Percentiles rank a stretch among this genome's conserved stretches.
These are phyloP conservation scores for Chrysochromulina tobinii DNA, from an alignment of 78 protist species.

Conservation along the genomic window DNA sequence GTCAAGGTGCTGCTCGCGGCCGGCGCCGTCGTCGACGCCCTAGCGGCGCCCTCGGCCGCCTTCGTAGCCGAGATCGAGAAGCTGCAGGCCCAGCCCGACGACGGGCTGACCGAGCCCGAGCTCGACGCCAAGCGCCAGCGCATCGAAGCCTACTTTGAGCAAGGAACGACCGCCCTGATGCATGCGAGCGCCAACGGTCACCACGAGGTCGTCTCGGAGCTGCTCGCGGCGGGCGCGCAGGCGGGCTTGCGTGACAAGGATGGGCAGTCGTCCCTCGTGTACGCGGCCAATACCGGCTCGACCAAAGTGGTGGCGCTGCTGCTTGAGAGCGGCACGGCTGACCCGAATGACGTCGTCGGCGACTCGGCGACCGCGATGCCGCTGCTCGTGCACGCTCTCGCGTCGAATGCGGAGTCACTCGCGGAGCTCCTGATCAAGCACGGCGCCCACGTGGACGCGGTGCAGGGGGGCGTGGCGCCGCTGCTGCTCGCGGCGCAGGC, in stretches of 20 bases:
- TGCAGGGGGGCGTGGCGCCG: neutral
- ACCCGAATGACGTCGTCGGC: neutral
- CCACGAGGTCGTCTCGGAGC: neutral
- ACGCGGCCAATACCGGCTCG: neutral
- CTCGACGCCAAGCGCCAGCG: constrained; percentile 4
- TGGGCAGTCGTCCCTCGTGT: neutral
- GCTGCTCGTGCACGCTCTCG: neutral
- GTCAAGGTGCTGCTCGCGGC: neutral
- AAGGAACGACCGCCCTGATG: neutral
- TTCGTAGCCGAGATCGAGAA: neutral
- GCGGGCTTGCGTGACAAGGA: neutral
- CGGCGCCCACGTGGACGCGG: neutral
- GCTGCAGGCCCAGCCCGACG: neutral
- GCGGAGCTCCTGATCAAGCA: neutral
- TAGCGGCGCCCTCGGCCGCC: neutral
- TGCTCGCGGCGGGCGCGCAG: neutral
- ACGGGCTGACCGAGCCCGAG: neutral
- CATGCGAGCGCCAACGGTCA: neutral
- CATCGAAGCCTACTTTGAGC: neutral
- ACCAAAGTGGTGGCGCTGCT: neutral
- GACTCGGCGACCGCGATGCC: neutral
- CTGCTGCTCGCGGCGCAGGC: neutral
- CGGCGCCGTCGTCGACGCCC: neutral
- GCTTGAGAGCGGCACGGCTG: neutral
- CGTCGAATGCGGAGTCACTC: neutral